Base-by-base conservation (phyloP, 2,329 filamentous ascomycete species). In the Torrubiella hemipterigena region DNA sequence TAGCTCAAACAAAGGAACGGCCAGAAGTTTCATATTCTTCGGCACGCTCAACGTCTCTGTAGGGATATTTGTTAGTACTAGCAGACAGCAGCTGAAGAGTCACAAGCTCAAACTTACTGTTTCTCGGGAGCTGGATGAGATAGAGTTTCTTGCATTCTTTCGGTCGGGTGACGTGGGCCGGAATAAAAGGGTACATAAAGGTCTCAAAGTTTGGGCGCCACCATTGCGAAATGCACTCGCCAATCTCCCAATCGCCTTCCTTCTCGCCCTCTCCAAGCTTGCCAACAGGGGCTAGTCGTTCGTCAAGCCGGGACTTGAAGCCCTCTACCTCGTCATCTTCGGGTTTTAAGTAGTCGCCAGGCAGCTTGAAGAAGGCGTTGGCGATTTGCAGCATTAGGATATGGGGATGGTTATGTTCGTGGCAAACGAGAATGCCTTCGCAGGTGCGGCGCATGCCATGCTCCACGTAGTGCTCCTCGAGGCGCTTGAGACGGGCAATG, bases 121-220 rank as follows among this genome's bases (percentile, higher is more conserved):
- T 86, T 56, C 86, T 77, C 0, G 91, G 91, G 17, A 98, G 66
- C 54, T 94, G 84, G 42, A 98, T 94, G 39, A 96, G 86, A 59
- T 96, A 98, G 25, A 96, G 69, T 69, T 98, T 98, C 68, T 98
- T 98, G 65, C 89, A 94, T 64, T 98, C 91, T 65, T 98, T 98
- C 7, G 91, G 91, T 31, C 91, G 70, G 13, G 89, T 95, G 39
- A 95, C 85, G 60, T 98, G 91, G 13, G 87, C 85, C 7, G 91
- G 91, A 35, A 96, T 80, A 58, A 95, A 98, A 1, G 91, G 91
- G 55, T 98, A 98, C 86, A 98, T 95, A 67, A 96, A 96, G 3
- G 91, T 96, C 67, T 98, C 91, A 54, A 96, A 95, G 65, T 96
- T 98, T 32, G 91, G 91, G 35, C 91, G 72, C 86, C 89, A 98